Percentiles rank a stretch among this genome's conserved stretches.
These are phyloP conservation scores for Colletotrichum phormii DNA, from an alignment of 2,329 filamentous ascomycete species.

Conservation along the genomic window DNA sequence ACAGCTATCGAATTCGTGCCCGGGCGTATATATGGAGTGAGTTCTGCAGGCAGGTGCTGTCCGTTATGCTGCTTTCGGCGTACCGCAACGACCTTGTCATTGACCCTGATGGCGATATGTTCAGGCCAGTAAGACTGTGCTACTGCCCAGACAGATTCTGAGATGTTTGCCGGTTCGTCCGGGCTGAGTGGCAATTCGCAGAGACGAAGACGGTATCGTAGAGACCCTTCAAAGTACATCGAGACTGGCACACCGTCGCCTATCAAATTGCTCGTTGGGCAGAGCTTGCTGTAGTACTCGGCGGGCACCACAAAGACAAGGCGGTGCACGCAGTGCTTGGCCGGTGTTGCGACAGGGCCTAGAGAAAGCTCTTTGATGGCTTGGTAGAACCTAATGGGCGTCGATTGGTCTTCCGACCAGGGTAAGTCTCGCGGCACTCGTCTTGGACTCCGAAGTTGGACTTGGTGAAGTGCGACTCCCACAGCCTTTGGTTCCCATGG, in stretches of 20 bases:
- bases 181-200: conserved; percentile 49
- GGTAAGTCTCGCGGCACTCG: conserved; percentile 47
- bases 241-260: conserved; percentile 50
- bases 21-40: conserved; percentile 69
- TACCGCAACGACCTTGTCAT: conserved; percentile 66
- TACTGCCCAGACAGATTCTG: conserved; percentile 69
- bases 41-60: conserved; percentile 80
- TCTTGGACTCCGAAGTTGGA: conserved; percentile 60
- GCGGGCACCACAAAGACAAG: conserved; percentile 60
- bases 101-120: conserved; percentile 76
- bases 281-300: conserved; percentile 50
- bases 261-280: conserved; percentile 43
- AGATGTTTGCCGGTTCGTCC: conserved; percentile 39
- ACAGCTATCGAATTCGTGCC: conserved; percentile 74
- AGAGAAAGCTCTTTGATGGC: conserved; percentile 64
- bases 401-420: neutral
- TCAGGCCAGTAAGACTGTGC: conserved; percentile 78
- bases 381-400: conserved; percentile 63
- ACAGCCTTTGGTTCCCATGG: conserved; percentile 56
- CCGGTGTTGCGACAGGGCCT: conserved; percentile 54
- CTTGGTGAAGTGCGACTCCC: conserved; percentile 58
- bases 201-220: conserved; percentile 77
- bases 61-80: conserved; percentile 79
- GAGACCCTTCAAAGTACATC: conserved; percentile 61
- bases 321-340: conserved; percentile 52